Evolutionary conservation across 495 filamentous ascomycete species (phyloP).

Genomic region (Sordaria brevicollis): DNA sequence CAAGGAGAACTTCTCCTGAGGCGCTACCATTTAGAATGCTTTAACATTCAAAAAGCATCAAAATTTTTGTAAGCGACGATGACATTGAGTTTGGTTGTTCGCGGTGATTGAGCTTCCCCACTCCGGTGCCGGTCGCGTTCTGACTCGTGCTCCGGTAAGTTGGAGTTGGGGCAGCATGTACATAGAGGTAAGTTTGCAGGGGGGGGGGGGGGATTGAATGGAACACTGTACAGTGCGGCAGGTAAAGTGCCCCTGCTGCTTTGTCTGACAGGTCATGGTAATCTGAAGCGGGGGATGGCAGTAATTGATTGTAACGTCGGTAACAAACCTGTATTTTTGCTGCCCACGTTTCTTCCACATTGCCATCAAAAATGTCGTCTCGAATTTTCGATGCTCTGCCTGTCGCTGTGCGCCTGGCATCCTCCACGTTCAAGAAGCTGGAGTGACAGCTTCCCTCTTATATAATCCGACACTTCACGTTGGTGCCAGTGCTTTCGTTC

Average conservation of each 20-base stretch:
- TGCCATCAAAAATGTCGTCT: background rate
- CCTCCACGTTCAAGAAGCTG: background rate
- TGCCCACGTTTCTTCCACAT: background rate
- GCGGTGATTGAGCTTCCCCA: background rate
- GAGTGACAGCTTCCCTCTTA: background rate
- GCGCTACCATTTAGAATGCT: too few relatives aligned
- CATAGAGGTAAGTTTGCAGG: background rate
- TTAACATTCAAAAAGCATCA: too few relatives aligned
- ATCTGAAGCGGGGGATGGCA: background rate
- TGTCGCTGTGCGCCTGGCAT: background rate
- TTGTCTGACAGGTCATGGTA: background rate
- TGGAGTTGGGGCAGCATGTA: too few relatives aligned
- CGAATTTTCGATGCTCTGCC: background rate
- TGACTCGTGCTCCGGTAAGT: conserved; percentile 4
- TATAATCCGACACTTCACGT: background rate
- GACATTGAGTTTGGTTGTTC: background rate
- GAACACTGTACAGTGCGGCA: background rate
- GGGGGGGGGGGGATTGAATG: background rate
- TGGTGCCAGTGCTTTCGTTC: background rate
- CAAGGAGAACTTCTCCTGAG: too few relatives aligned
- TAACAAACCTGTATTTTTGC: background rate
- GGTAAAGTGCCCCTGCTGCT: too few relatives aligned
- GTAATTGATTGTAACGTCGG: background rate
- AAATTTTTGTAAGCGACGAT: too few relatives aligned
- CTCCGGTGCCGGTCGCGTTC: conserved; percentile 4